Evolutionary conservation across 768 basidiomycete species (phyloP), one percentile per base, ranked within the genome.

Genomic region (Daedalea quercina): DNA sequence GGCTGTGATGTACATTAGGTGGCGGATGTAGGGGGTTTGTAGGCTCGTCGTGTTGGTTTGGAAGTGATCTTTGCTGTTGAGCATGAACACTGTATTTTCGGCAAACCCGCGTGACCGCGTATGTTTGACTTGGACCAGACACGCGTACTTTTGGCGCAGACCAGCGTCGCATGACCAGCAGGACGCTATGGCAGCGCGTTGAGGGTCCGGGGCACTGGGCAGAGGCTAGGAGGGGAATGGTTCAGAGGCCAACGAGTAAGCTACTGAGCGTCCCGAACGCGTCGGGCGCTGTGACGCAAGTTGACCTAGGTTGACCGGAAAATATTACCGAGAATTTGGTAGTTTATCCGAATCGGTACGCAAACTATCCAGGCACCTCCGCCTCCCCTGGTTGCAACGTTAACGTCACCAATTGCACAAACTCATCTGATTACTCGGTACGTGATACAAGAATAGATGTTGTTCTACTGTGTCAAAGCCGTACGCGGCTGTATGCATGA

Each of bases 111-210:
- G 61, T 54, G 54, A 59, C 52, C 45, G 53, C 48, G 54, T 45
- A 53, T 22, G 50, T 44, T 25, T 42, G 54, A 22, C 57, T 25
- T 44, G 54, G 33, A 17, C 34, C 47, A 40, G 44, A 53, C 40
- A 60, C 56, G 56, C 61, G 61, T 46, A 61, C 57, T 52, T 54
- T 52, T 50, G 63, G 15, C 40, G 56, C 57, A 61, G 63, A 55
- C 56, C 63, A 66, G 58, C 59, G 58, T 63, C 63, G 55, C 65
- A 66, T 66, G 65, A 61, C 63, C 63, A 66, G 65, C 59, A 64
- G 56, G 59, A 40, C 22, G 55, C 25, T 25, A 47, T 9, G 49
- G 46, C 31, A n/a, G 51, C 46, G 33, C 34, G 26, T 28, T 40
- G 44, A 43, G 13, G 43, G 11, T 11, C 28, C 6, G 9, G 42